These are phyloP conservation scores for Isoetes taiwanensis DNA, from an alignment of 75 land plant species.

Conservation along the genomic window DNA sequence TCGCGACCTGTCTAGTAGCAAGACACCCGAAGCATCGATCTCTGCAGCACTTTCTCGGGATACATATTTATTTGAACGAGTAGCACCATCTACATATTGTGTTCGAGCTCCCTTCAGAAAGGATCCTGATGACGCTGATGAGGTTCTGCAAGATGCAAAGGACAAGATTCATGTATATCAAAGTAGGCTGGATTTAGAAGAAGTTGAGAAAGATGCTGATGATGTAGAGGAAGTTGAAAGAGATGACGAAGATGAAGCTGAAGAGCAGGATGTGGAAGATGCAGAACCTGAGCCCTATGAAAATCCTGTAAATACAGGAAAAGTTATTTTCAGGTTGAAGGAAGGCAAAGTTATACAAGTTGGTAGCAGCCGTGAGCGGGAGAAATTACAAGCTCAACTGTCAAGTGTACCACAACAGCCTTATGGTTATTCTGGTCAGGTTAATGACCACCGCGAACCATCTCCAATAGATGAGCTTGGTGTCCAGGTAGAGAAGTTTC, in stretches of 20 bases:
- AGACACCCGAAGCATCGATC: constrained; percentile 96
- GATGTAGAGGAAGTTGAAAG: constrained; percentile 62
- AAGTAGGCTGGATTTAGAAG: constrained; percentile 55
- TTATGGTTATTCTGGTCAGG: too few species aligned
- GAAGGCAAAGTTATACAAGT: constrained; percentile 10
- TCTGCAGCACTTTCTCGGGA: constrained; percentile 90
- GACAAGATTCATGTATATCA: constrained; percentile 64
- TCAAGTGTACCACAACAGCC: too few species aligned
- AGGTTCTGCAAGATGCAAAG: constrained; percentile 55
- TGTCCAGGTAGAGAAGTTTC: neutral
- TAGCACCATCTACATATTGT: constrained; percentile 93
- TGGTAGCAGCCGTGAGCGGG: too few species aligned
- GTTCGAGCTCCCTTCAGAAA: constrained; percentile 75
- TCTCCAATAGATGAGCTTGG: constrained; percentile 3
- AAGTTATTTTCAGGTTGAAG: neutral
- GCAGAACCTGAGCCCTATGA: constrained; percentile 44
- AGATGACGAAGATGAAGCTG: constrained; percentile 53
- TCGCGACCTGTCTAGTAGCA: constrained; percentile 85
- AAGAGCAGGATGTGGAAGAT: constrained; percentile 70
- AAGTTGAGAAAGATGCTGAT: constrained; percentile 31
- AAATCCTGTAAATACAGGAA: constrained; percentile 7
- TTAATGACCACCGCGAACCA: too few species aligned
- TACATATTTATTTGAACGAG: constrained; percentile 77
- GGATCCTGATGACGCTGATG: constrained; percentile 83
- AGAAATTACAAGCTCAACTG: too few species aligned